These are phyloP conservation scores for Phytophthora citrophthora DNA, from an alignment of 352 stramenopile species.

Conservation along the genomic window DNA sequence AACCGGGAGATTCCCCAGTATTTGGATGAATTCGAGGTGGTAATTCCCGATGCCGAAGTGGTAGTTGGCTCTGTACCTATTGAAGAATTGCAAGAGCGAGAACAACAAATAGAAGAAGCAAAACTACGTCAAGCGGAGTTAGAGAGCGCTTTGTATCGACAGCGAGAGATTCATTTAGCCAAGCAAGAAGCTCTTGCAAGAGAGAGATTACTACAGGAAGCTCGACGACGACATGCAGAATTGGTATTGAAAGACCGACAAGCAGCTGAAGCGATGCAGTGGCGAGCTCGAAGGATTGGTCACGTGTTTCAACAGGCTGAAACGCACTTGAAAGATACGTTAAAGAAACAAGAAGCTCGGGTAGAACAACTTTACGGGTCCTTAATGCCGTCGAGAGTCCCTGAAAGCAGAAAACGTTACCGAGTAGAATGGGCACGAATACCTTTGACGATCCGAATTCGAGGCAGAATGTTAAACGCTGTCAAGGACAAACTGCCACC, in stretches of 20 bases:
- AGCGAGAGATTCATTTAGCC: slow-evolving; percentile 53
- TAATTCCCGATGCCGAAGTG: slow-evolving; percentile 68
- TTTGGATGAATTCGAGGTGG: slow-evolving; percentile 71
- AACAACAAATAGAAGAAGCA: slow-evolving; percentile 65
- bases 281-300: slow-evolving; percentile 58
- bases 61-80: slow-evolving; percentile 65
- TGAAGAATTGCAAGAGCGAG: slow-evolving; percentile 64
- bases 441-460: slow-evolving; percentile 77
- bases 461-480: slow-evolving; percentile 64
- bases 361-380: slow-evolving; percentile 71
- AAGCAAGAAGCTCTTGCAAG: slow-evolving; percentile 48
- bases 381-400: slow-evolving; percentile 44
- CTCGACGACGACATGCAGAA: slow-evolving; percentile 42
- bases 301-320: slow-evolving; percentile 81
- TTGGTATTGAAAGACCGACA: slow-evolving; percentile 56
- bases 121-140: slow-evolving; percentile 54
- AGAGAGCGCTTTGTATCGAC: slow-evolving; percentile 55
- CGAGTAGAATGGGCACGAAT: slow-evolving; percentile 77
- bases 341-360: slow-evolving; percentile 67
- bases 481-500: slow-evolving; percentile 86
- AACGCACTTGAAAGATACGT: slow-evolving; percentile 53
- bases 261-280: slow-evolving; percentile 43
- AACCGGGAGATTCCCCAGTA: slow-evolving; percentile 60
- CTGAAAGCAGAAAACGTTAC: slow-evolving; percentile 57
- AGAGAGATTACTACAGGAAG: slow-evolving; percentile 48